A percentile compares a stretch with the other conserved stretches of the same genome.
These are phyloP conservation scores for Leishmania aethiopica DNA, from an alignment of 208 protist genomes.

Conservation along the genomic window DNA sequence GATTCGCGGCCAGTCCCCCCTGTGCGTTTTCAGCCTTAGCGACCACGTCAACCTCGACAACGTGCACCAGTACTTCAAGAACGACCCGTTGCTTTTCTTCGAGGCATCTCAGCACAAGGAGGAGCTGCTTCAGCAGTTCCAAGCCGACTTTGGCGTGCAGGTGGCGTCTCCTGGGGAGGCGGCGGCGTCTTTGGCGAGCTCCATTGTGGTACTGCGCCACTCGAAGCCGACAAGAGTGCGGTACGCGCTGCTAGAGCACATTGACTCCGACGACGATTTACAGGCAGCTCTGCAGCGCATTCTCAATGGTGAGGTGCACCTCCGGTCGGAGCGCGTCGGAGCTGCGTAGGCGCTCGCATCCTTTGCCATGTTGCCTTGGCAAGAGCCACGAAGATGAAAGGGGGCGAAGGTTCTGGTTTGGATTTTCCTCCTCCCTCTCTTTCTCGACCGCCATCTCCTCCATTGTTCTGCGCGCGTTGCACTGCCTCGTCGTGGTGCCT, in stretches of 20 bases:
- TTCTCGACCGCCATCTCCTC: background rate
- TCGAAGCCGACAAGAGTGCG: constrained; percentile 30
- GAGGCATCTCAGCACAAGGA: constrained; percentile 32
- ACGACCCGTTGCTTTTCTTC: constrained; percentile 79
- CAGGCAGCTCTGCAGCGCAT: constrained; percentile 30
- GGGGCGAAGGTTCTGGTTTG: background rate
- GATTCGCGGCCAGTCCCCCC: constrained; percentile 20
- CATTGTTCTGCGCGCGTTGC: background rate
- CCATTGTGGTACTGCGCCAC: constrained; percentile 42
- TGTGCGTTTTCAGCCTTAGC: constrained; percentile 60
- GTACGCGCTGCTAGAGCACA: constrained; percentile 15
- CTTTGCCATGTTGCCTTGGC: background rate
- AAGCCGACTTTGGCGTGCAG: constrained; percentile 16
- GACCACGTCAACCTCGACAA: constrained; percentile 31
- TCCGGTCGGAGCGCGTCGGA: constrained; percentile 7
- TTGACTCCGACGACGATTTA: constrained; percentile 30
- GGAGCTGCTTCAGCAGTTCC: constrained; percentile 13
- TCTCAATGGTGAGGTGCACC: constrained; percentile 32
- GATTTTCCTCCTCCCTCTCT: too few species aligned
- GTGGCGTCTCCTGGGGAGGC: background rate
- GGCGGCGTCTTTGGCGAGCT: constrained; percentile 1
- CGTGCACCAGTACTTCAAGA: constrained; percentile 39
- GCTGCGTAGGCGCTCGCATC: background rate
- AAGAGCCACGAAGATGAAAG: background rate
- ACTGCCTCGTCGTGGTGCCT: background rate